Percentiles rank a stretch among this genome's conserved stretches.
Conservation (phyloP, 352 stramenopile genomes). For the Thalassiosira exigua region DNA sequence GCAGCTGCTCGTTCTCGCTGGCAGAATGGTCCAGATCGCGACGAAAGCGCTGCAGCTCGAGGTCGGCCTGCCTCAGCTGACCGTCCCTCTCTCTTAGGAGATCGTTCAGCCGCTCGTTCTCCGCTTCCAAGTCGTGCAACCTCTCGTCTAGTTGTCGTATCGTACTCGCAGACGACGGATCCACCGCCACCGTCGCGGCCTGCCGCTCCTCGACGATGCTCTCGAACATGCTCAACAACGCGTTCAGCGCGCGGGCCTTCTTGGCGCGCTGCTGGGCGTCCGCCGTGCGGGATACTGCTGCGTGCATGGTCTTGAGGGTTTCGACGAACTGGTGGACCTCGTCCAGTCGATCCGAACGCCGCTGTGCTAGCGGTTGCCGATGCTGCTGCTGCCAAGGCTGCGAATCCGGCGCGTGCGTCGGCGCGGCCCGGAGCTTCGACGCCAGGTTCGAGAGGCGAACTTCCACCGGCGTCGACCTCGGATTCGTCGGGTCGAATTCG, state of each 20-base stretch:
- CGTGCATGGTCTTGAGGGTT: constrained; percentile 47
- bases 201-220: constrained; percentile 32
- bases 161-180: not conserved
- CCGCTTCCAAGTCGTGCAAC: constrained; percentile 3
- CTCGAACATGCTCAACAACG: constrained; percentile 53
- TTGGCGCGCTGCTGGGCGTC: constrained; percentile 42
- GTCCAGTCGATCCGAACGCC: not conserved
- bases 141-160: constrained; percentile 10
- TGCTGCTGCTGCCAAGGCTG: not conserved
- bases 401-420: not conserved
- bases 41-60: constrained; percentile 14
- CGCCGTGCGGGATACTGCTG: constrained; percentile 24
- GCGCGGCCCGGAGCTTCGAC: constrained; percentile 1
- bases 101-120: constrained; percentile 30
- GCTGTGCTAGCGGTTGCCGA: not conserved
- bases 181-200: not conserved
- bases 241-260: constrained; percentile 51
- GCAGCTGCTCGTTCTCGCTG: constrained; percentile 26
- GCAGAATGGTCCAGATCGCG: constrained; percentile 4
- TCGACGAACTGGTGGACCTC: constrained; percentile 53
- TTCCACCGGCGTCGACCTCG: not conserved
- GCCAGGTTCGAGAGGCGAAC: constrained; percentile 20
- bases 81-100: constrained; percentile 12
- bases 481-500: not conserved
- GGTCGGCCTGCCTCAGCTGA: not conserved